Evolutionary conservation across 139 green algal genomes (phyloP), one percentile per base, ranked within the genome.

Genomic region (Coelastrella sp.): DNA sequence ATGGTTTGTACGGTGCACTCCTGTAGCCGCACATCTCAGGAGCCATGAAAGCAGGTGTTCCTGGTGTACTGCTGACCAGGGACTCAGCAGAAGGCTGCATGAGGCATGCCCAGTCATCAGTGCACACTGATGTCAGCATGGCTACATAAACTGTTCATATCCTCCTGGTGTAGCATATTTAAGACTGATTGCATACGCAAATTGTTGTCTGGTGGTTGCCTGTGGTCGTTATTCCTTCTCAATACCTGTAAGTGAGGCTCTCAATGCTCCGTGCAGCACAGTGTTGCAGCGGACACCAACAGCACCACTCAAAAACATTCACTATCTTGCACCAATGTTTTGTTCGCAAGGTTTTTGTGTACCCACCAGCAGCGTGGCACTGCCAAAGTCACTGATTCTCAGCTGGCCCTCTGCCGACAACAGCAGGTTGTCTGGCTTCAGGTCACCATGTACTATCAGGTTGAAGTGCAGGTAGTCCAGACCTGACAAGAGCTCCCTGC

Each of bases 341-440:
- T 1, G 63, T 7, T 22, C 63, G 1, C 15, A 35, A 35, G 17
- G 17, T 78, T 24, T 80, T 1, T 9, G 7, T 19, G 4, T 80
- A 80, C 74, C 35, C 66, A 88, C 83, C 87, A 90, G 58, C 35
- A 90, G 14, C 9, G 35, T 27, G 12, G 79, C 79, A 78, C 80
- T 88, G 17, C 93, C 93, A 91, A 95, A 95, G 72, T 95, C 93
- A 19, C 87, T 83, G 68, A 95, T 91, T 81, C 93, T 95, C 0
- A 94, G 87, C 60, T 57, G 79, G 3, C 84, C 91, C 80, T 94
- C 91, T 15, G 87, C 90, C 14, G 78, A 91, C 60, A 91, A 78
- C 58, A 95, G 91, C 60, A 95, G 81, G 70, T 95, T 95, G 82
- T 94, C 93, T 10, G 92, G 90, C 92, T 95, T 95, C 10, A 95